Evolutionary conservation across 163 green algal species (phyloP).

Genomic region (Picocystis sp.): DNA sequence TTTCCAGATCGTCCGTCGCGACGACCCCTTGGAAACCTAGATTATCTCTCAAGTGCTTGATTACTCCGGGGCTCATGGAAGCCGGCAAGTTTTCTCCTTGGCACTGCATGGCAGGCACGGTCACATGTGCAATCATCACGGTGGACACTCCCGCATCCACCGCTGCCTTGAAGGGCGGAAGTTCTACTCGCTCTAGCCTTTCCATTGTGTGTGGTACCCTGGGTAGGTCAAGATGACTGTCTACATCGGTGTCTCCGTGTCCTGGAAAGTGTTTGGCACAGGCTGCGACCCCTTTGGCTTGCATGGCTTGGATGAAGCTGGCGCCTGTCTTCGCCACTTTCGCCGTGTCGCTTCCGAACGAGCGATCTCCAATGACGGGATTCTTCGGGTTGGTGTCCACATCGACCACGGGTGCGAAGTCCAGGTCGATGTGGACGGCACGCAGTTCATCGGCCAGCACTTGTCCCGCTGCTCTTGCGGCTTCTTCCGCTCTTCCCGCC

Average conservation of each 20-base stretch:
- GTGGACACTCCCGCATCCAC: conserved; percentile 21
- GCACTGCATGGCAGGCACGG: conserved; percentile 15
- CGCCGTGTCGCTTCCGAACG: conserved; percentile 13
- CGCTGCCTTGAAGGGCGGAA: conserved; percentile 17
- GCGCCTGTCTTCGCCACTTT: conserved; percentile 17
- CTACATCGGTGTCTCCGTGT: conserved; percentile 24
- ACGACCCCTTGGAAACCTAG: conserved; percentile 19
- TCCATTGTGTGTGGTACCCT: conserved; percentile 8
- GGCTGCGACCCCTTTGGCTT: conserved; percentile 25
- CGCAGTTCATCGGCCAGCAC: conserved; percentile 24
- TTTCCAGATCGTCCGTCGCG: conserved; percentile 30
- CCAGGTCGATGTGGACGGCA: conserved; percentile 27
- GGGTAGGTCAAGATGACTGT: conserved; percentile 24
- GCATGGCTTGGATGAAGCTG: conserved; percentile 13
- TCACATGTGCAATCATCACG: conserved; percentile 25
- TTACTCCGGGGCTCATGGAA: conserved; percentile 12
- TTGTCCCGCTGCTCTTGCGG: conserved; percentile 7
- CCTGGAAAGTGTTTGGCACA: conserved; percentile 32
- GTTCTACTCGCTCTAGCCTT: conserved; percentile 18
- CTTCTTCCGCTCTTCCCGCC: conserved; percentile 3
- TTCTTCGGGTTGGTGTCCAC: conserved; percentile 32
- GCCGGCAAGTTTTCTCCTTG: conserved; percentile 10
- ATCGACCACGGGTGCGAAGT: conserved; percentile 31
- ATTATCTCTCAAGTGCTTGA: conserved; percentile 10
- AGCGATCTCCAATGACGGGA: conserved; percentile 26